Base-by-base conservation (phyloP, 148 eudicot genomes). In the Chenopodium suecicum region DNA sequence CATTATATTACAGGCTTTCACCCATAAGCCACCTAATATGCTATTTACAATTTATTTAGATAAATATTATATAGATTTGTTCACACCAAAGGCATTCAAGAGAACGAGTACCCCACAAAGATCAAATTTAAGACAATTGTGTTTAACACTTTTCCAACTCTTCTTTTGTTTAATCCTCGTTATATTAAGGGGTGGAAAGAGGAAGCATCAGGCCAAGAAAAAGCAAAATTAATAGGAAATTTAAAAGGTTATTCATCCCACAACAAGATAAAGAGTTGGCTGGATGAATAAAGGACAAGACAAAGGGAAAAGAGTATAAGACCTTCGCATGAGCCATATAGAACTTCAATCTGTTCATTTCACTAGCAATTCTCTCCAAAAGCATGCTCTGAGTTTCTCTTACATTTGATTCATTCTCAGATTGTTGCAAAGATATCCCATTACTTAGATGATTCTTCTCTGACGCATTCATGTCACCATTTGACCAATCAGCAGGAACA, bases 381-480 rank as follows among this genome's bases (percentile, higher is more conserved):
- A 95, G 95, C 98, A 95, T 95, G 89, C 99, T 95, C 83, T 92
- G 99, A 73, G 99, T 95, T 87, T 95, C 99, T 86, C 99, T 89
- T 64, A 90, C 85, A 86, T 84, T 92, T 47, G 93, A 86, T 72
- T 93, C 99, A 86, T 86, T 91, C 86, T 95, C 98, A 34, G 81
- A 79, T 73, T 94, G 91, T 50, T 91, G 92, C 56, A 86, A 78
- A 31, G 92, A 86, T 76, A 90, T 50, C 48, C 98, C 94, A 73
- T 93, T 92, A 89, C 89, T 88, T 73, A 89, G 66, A 50, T 91
- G 91, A 83, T 82, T 87, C 76, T 88, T 87, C 82, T 89, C 94
- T 37, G 78, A 64, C 63, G 85, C 25, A 82, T 78, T 85, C 22
- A 79, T 54, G 32, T 90, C 86, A 64, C 93, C 96, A 84, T 86